phyloP scores from a whole-genome alignment of 2,329 filamentous ascomycete genomes.

The Rhinocladiella similis region DNA sequence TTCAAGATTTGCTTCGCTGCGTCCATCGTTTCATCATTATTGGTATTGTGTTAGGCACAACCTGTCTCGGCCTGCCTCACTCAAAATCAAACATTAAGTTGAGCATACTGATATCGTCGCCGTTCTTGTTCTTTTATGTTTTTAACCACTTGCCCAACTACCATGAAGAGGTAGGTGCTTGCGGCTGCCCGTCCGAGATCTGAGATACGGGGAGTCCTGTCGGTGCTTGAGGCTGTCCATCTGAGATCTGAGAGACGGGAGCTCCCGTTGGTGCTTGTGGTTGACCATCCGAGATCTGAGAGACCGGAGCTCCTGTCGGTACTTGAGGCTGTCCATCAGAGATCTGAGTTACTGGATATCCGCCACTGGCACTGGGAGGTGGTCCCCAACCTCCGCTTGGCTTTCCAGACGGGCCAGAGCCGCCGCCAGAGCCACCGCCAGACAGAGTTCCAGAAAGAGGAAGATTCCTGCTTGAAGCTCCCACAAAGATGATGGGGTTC shows the following conservation, averaged over 20 bases:
- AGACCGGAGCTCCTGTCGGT: slow-evolving; percentile 6
- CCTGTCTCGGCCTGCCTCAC: too few species aligned
- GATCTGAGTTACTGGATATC: slow-evolving; percentile 30
- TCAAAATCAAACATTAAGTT: too few species aligned
- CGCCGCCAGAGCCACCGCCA: slow-evolving; percentile 3
- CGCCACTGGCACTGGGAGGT: slow-evolving; percentile 10
- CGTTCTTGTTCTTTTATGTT: too few species aligned
- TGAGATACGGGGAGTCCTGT: slow-evolving; percentile 26
- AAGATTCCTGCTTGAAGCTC: slow-evolving; percentile 59
- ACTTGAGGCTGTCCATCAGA: slow-evolving; percentile 35
- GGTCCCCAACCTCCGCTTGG: slow-evolving; percentile 11
- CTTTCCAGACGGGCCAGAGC: not conserved
- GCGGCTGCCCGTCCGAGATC: slow-evolving; percentile 34
- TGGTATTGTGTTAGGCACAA: too few species aligned
- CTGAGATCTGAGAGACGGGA: slow-evolving; percentile 20
- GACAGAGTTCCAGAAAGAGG: slow-evolving; percentile 46
- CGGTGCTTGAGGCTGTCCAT: slow-evolving; percentile 20
- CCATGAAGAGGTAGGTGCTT: slow-evolving; percentile 29
- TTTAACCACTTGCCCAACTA: slow-evolving; percentile 1
- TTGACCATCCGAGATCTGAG: slow-evolving; percentile 13
- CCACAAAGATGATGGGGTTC: slow-evolving; percentile 59
- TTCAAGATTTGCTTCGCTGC: too few species aligned
- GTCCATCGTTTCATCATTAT: too few species aligned
- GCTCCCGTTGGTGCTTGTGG: slow-evolving; percentile 33
- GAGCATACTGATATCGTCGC: too few species aligned